Evolutionary conservation across 2,329 filamentous ascomycete genomes (phyloP).

Genomic region (Hymenoscyphus linearis): DNA sequence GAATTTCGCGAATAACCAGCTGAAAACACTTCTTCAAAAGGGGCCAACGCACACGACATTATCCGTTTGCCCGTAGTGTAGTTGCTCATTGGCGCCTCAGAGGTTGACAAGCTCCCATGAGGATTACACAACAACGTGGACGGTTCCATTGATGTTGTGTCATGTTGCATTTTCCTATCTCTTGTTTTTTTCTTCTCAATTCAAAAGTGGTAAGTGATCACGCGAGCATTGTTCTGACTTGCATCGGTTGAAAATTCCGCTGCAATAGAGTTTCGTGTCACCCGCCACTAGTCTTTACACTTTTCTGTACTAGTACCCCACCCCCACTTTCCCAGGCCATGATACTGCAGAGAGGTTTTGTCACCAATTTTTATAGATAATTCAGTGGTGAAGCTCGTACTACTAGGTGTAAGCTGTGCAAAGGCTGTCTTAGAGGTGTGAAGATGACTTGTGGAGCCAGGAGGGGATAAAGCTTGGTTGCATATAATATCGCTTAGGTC

Average conservation of each 20-base stretch:
- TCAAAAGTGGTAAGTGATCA: background rate
- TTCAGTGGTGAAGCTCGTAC: no score
- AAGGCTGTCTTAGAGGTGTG: no score
- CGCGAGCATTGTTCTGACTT: background rate
- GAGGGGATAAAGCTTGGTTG: no score
- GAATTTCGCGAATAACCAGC: background rate
- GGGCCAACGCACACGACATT: background rate
- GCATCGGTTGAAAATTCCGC: background rate
- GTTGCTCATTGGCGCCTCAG: background rate
- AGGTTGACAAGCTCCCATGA: background rate
- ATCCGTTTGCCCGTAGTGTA: background rate
- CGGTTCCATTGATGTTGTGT: background rate
- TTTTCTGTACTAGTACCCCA: no score
- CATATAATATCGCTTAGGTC: no score
- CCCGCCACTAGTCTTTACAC: background rate
- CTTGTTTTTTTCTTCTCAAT: background rate
- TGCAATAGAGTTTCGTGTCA: background rate
- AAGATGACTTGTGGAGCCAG: no score
- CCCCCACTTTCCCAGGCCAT: background rate
- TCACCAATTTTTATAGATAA: no score
- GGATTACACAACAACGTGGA: background rate
- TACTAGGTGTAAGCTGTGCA: no score
- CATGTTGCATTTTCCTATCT: background rate
- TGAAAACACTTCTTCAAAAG: background rate
- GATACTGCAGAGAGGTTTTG: no score